Base-by-base conservation (phyloP, 257 asterid species). In the Nicotiana paniculata region DNA sequence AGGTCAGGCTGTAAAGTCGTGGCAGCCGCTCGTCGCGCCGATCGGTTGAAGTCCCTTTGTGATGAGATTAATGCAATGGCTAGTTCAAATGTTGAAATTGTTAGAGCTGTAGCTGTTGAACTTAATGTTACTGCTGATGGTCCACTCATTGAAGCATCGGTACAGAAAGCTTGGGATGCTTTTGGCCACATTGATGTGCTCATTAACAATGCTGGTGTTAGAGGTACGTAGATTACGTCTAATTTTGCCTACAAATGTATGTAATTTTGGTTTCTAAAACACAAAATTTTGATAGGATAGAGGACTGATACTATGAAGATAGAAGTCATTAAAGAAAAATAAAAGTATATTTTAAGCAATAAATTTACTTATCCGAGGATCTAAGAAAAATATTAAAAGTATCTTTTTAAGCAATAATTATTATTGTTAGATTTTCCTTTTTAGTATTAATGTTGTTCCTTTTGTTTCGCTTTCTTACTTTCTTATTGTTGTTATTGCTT, bases 1-100 rank as follows among this genome's bases (percentile, higher is more conserved):
- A 87, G 84, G 80, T 90, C 90, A 35, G 97, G 97, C 61, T 94
- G 97, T 89, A 89, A 83, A 81, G 81, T 93, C 16, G 43, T 94
- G 1, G 97, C 91, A 75, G 91, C 93, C 1, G 97, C 98, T 30
- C 90, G 97, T 11, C 74, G 96, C 0, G 55, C 17, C 28, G 90
- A 92, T 37, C 89, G 87, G 9, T 83, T 91, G 0, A 83, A 85
- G 63, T 86, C 91, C 1, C 92, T 93, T 32, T 90, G 95, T 85
- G 89, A 90, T 7, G 89, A 90, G 85, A 93, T 93, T 3, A 88
- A 92, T 62, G 6, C 46, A 64, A 48, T 85, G 3, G 33, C 7
- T 6, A 77, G 67, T 28, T 68, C 88, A 74, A 59, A 13, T 57
- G 15, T 62, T 3, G 8, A 32, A 30, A 30, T 74, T 0, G 63